Conservation (phyloP, 2,329 filamentous ascomycete genomes). For the Zymoseptoria brevis region DNA sequence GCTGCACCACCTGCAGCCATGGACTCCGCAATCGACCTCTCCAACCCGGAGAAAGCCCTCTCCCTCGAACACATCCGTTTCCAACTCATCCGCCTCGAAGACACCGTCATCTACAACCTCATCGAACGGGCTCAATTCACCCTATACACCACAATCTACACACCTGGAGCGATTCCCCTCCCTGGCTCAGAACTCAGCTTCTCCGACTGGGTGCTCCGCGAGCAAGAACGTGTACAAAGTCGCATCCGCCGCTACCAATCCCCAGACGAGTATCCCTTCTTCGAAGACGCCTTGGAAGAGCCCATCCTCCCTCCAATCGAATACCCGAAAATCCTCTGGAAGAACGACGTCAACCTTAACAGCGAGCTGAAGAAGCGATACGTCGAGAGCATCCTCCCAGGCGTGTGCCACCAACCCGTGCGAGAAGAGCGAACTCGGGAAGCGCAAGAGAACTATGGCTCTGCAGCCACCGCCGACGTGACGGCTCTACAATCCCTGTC, state of each 20-base stretch:
- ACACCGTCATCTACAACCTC: constrained; percentile 93
- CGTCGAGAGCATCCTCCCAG: constrained; percentile 71
- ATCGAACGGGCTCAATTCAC: constrained; percentile 98
- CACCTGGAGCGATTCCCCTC: constrained; percentile 68
- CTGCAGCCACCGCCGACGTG: constrained; percentile 84
- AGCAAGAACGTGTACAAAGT: constrained; percentile 87
- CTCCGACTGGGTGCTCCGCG: constrained; percentile 85
- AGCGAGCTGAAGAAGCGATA: constrained; percentile 79
- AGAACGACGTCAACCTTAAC: constrained; percentile 88
- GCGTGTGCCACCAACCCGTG: constrained; percentile 70
- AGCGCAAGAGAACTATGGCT: constrained; percentile 89
- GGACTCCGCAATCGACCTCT: constrained; percentile 86
- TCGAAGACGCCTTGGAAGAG: constrained; percentile 67
- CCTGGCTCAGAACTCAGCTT: constrained; percentile 68
- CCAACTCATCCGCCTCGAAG: constrained; percentile 72
- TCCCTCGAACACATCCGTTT: constrained; percentile 89
- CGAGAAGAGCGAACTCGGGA: constrained; percentile 67
- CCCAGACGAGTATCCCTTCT: constrained; percentile 97
- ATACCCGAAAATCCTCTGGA: constrained; percentile 81
- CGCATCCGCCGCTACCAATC: constrained; percentile 90
- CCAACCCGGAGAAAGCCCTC: constrained; percentile 73
- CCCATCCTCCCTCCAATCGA: constrained; percentile 80
- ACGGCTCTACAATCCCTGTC: constrained; percentile 82
- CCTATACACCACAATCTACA: constrained; percentile 81
- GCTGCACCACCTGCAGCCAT: constrained; percentile 42